Evolutionary conservation across 1,284 basidiomycete species (phyloP), one percentile per base, ranked within the genome.

Genomic region (Sporisorium exsertum): DNA sequence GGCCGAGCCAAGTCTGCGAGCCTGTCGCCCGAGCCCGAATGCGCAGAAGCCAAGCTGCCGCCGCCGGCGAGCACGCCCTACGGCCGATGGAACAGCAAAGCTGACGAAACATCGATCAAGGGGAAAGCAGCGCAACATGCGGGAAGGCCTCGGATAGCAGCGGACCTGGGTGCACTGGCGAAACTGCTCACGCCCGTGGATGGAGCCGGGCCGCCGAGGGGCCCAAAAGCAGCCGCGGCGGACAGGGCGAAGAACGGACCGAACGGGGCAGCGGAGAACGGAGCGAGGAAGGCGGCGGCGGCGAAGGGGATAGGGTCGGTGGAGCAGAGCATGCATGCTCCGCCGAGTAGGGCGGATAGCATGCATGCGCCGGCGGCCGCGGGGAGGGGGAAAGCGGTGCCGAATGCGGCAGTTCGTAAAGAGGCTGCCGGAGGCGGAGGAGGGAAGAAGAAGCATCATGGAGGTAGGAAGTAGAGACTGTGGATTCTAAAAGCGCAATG

Each of bases 61-160:
- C 58, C 72, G 6, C 64, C 69, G 5, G 65, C 69, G 18, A 50
- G 54, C 29, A 76, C 68, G 8, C 73, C 73, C 2, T 77, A 77
- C 22, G 73, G 73, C 10, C 53, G 73, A 1, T 77, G 73, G 73
- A 72, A 69, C 5, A 60, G 53, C 42, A 22, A n/a, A 12, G 22
- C 22, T 0, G 40, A 57, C 22, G 54, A n/a, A n/a, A n/a, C 46
- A 40, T 18, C 16, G 7, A 8, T 4, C 35, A 29, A 12, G 1
- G 46, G 46, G 24, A 24, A 26, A 26, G 12, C 45, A 26, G 46
- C 46, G 22, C 47, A 9, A 18, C 15, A 24, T 16, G 46, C 27
- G 45, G 29, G 37, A 5, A 27, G 57, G 2, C 61, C 64, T 2
- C 18, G 51, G 4, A 63, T 51, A 6, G 64, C 37, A 10, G 60